Conservation (phyloP, 2,329 filamentous ascomycete genomes). For the Nectriaceae sp. region DNA sequence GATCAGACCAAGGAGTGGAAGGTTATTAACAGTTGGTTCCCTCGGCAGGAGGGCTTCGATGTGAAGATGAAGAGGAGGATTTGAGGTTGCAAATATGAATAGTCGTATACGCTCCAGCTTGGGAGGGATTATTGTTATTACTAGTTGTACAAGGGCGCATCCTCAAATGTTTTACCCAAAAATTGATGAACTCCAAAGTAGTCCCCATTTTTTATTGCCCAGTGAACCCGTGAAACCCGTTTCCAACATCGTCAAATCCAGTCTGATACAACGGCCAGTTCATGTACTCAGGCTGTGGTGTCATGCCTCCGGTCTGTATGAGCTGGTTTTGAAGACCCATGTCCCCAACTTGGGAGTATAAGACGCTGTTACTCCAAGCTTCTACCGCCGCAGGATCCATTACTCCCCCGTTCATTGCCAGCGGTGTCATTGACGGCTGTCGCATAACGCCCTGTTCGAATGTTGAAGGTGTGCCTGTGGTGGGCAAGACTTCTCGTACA, state of each 20-base stretch:
- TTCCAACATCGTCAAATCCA: conserved; percentile 21
- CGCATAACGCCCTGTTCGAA: conserved; percentile 22
- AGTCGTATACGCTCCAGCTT: too few species aligned
- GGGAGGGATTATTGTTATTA: too few species aligned
- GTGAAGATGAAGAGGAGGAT: not conserved
- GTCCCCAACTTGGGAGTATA: conserved; percentile 23
- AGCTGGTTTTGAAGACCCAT: conserved; percentile 25
- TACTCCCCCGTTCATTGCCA: conserved; percentile 7
- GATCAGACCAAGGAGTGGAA: conserved; percentile 23
- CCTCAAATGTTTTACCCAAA: too few species aligned
- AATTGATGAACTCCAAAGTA: too few species aligned
- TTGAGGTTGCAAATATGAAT: too few species aligned
- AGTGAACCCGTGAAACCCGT: conserved; percentile 28
- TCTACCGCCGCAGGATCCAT: conserved; percentile 27
- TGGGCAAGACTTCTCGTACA: conserved; percentile 18
- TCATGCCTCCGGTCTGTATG: conserved; percentile 17
- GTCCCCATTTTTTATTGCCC: conserved; percentile 12
- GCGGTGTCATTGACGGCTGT: conserved; percentile 19
- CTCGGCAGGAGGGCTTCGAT: not conserved
- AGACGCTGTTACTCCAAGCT: conserved; percentile 32
- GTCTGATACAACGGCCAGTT: conserved; percentile 29
- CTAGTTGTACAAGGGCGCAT: too few species aligned
- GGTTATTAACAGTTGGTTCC: conserved; percentile 24
- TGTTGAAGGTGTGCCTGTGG: conserved; percentile 10
- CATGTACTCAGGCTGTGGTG: conserved; percentile 28